Conservation (phyloP, 257 asterid species). For the Euphrasia confusa region DNA sequence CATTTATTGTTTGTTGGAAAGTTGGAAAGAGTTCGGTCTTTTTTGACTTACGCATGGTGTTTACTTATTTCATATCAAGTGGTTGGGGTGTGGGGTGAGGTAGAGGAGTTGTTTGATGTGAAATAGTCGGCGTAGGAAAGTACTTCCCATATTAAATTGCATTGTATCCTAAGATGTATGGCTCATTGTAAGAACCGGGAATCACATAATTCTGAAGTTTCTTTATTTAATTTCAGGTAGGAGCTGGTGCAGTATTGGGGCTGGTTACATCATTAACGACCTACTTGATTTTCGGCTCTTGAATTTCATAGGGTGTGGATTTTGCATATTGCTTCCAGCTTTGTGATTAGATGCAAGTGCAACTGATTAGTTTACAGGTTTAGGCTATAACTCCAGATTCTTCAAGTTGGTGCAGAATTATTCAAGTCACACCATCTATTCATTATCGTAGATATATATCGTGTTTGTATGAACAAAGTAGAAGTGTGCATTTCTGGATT, state of each 20-base stretch:
- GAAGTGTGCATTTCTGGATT: conserved; percentile 6
- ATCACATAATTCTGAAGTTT: conserved; percentile 8
- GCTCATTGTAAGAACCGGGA: neutral
- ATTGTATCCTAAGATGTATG: neutral
- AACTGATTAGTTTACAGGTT: conserved; percentile 4
- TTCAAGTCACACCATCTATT: neutral
- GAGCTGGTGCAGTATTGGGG: conserved; percentile 76
- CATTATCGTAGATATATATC: neutral
- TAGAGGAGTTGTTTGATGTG: neutral
- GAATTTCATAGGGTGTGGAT: conserved; percentile 29
- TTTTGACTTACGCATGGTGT: neutral
- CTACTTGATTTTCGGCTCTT: conserved; percentile 34
- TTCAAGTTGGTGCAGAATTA: conserved; percentile 7
- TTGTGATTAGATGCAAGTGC: conserved; percentile 7
- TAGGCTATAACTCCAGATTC: conserved; percentile 8
- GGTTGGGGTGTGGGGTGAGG: too few species aligned
- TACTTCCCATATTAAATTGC: neutral
- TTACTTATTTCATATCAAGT: neutral
- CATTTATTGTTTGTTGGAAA: neutral
- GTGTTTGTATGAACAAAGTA: conserved; percentile 16
- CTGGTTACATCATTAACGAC: conserved; percentile 40
- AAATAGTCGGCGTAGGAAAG: neutral
- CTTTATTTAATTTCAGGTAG: conserved; percentile 46
- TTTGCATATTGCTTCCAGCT: neutral
- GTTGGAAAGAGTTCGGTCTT: neutral